Base-by-base conservation (phyloP, 2,329 filamentous ascomycete genomes). In the Nemania bipapillata region DNA sequence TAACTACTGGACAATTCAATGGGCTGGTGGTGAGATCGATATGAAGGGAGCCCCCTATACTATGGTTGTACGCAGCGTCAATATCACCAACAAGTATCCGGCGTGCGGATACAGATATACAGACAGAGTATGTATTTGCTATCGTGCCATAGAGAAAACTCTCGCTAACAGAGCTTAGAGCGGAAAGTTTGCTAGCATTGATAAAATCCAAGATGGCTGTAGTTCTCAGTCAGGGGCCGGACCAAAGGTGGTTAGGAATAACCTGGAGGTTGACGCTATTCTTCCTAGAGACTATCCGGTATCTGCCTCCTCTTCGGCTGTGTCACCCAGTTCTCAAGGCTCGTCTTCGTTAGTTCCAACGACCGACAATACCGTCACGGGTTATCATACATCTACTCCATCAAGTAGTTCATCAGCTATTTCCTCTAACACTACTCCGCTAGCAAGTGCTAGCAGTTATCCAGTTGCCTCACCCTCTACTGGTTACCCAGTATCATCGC, bases 1-100 rank as follows among this genome's bases (percentile, higher is more conserved):
- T 30, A 74, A 68, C 54, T 67, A 73, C 42, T 76, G 73, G 72
- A 79, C 77, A 24, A 75, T 74, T 24, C 67, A 77, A 65, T 78
- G 77, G 77, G 77, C 77, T 55, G 77, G 77, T 4, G 76, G 77
- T 12, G 72, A 76, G 60, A 74, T 77, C 24, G 74, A 79, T 52
- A 67, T 74, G 69, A 74, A 69, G 8, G 57, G 50, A 0, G 72
- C 54, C 52, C 77, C 77, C 4, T 79, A 78, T 54, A 77, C 73
- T 2, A 76, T 75, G 71, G 74, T 72, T n/a, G 76, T 79, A 20
- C 74, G 72, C 66, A 78, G 77, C 45, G 77, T 78, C 60, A 77
- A 74, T 26, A 79, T 79, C 58, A 78, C 74, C 17, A 78, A 78
- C 66, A 78, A 78, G 63, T 76, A 77, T 63, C 77, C 77, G 8